A percentile compares a stretch with the other conserved stretches of the same genome.
Conservation (phyloP, 352 stramenopile species). For the Phytophthora pluvialis region DNA sequence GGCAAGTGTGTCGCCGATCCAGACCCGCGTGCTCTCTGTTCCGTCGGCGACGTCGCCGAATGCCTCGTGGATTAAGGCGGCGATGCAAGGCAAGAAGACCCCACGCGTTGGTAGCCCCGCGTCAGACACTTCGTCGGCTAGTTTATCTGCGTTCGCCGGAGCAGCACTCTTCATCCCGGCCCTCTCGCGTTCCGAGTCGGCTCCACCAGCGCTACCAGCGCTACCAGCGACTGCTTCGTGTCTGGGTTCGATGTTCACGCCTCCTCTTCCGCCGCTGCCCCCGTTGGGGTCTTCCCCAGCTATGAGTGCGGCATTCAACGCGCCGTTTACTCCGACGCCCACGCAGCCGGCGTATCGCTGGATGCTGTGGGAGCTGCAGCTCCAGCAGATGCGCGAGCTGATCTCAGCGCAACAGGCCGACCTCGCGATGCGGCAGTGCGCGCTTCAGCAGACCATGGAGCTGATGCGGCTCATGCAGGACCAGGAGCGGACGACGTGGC, state of each 20-base stretch:
- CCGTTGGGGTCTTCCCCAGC: neutral
- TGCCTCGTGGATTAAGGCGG: conserved; percentile 28
- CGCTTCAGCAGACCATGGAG: conserved; percentile 24
- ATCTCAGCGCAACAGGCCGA: conserved; percentile 27
- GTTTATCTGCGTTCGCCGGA: neutral
- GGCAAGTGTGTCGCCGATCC: conserved; percentile 8
- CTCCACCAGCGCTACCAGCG: neutral
- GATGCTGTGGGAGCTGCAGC: conserved; percentile 29
- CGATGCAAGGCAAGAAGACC: conserved; percentile 11
- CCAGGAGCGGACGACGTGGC: conserved; percentile 16
- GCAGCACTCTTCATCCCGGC: conserved; percentile 1
- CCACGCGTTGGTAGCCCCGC: neutral
- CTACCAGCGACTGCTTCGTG: neutral
- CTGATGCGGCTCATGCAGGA: conserved; percentile 26
- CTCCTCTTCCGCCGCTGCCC: conserved; percentile 4
- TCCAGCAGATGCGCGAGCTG: conserved; percentile 26
- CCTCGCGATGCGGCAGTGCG: conserved; percentile 22
- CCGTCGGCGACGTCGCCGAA: conserved; percentile 21
- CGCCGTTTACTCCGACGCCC: conserved; percentile 9
- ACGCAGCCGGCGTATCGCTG: conserved; percentile 16
- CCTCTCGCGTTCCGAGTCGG: conserved; percentile 1
- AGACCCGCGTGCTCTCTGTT: conserved; percentile 3
- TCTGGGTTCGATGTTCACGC: neutral
- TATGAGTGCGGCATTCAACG: neutral
- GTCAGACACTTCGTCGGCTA: neutral